Base-by-base conservation (phyloP, 148 eudicot species). In the Suaeda aralocaspica region DNA sequence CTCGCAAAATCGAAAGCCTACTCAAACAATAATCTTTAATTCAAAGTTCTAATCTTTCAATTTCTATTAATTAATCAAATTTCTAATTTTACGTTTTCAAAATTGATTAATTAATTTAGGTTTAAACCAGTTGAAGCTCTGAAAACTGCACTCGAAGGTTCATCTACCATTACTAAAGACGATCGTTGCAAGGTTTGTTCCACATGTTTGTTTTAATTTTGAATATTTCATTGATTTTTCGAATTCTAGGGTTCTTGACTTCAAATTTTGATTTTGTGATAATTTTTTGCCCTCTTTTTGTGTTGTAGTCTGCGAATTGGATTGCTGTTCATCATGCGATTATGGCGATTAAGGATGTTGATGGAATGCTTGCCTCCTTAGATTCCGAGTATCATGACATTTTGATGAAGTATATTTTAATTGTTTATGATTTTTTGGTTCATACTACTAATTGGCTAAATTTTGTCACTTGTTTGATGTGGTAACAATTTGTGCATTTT, bases 321-420 rank as follows among this genome's bases (percentile, higher is more conserved):
- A 73, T 90, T 36, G 98, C 88, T 74, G 96, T 93, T 68, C 98
- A 93, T 73, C 79, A 96, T 66, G 98, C 98, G 22, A 65, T 93
- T 46, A 93, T 93, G 98, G 96, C 98, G 10, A 90, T 89, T 67
- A 93, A 85, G 80, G 98, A 90, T 82, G 86, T 90, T 53, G 98
- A 90, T 70, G 88, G 92, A 65, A 84, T 93, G 92, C 81, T 93
- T 44, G 82, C 85, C 62, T 81, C 92, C 64, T 85, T 93, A 73
- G 98, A 93, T 78, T 89, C 86, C 16, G 98, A 93, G 84, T 93
- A 93, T 73, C 82, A 90, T 75, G 98, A 93, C 61, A 91, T 93
- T 69, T 90, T 93, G 31, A 93, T 93, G 98, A 90, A 93, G 98
- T 93, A 77, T 81, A 86, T 77, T 67, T 12, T 34, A 28, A 22